phyloP scores from a whole-genome alignment of 176 grass and related monocot genomes.

The Alloteropsis semialata region DNA sequence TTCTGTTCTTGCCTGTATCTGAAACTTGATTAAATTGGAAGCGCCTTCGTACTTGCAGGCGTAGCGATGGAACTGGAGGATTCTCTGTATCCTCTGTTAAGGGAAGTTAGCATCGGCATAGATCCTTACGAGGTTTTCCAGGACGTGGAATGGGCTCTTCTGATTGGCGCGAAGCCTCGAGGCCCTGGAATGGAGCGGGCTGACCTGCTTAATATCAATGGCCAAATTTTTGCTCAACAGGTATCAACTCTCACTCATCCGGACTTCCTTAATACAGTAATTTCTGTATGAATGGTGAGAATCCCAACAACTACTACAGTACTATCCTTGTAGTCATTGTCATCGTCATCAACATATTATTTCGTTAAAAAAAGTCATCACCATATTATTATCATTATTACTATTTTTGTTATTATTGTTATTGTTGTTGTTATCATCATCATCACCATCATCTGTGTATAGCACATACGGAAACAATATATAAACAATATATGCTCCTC shows the following conservation, averaged over 20 bases:
- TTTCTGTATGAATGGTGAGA: too few relatives aligned
- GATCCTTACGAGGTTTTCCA: conserved; percentile 75
- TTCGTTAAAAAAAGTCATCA: too few relatives aligned
- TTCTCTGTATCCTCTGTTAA: conserved; percentile 85
- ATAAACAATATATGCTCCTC: too few relatives aligned
- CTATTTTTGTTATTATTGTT: too few relatives aligned
- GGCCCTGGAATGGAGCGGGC: conserved; percentile 95
- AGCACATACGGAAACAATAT: too few relatives aligned
- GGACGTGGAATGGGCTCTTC: conserved; percentile 87
- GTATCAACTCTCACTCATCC: conserved; percentile 18
- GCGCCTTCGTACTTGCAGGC: conserved; percentile 22
- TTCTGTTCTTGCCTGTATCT: neutral
- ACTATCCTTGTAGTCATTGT: too few relatives aligned
- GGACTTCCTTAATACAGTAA: too few relatives aligned
- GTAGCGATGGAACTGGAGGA: conserved; percentile 98
- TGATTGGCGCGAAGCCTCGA: conserved; percentile 92
- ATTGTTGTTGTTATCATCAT: too few relatives aligned
- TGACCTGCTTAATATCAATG: conserved; percentile 84
- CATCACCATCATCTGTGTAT: too few relatives aligned
- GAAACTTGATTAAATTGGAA: neutral
- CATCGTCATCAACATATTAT: too few relatives aligned
- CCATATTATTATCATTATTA: too few relatives aligned
- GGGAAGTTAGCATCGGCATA: conserved; percentile 87
- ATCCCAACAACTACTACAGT: too few relatives aligned
- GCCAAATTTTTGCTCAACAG: conserved; percentile 90